Evolutionary conservation across 768 basidiomycete genomes (phyloP).

Genomic region (Exsudoporus frostii): DNA sequence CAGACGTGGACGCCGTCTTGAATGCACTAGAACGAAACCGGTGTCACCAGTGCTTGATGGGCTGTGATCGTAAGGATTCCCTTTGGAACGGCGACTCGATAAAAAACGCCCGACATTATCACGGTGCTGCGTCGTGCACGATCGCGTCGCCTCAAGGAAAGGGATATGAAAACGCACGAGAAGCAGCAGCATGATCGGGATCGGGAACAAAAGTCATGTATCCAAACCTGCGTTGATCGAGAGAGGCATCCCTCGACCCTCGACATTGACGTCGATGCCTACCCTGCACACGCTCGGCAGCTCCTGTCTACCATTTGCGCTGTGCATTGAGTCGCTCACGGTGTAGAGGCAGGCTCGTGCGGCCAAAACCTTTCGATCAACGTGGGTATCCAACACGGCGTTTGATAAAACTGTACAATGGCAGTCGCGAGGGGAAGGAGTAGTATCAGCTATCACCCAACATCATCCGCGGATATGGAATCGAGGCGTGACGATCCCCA

Average conservation of each 20-base stretch:
- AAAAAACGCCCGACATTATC: neutral
- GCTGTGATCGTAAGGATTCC: neutral
- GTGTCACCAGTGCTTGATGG: neutral
- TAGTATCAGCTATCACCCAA: neutral
- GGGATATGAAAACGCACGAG: neutral
- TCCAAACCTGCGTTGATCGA: constrained; percentile 4
- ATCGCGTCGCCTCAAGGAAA: neutral
- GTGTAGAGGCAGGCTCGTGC: neutral
- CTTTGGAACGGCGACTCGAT: constrained; percentile 9
- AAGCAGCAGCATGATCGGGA: neutral
- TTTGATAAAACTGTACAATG: neutral
- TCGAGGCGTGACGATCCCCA: neutral
- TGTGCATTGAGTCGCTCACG: neutral
- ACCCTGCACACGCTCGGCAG: constrained; percentile 1
- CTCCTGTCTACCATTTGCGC: neutral
- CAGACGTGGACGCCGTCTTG: neutral
- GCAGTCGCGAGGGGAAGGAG: neutral
- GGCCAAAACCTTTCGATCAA: neutral
- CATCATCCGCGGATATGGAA: neutral
- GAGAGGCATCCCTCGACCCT: constrained; percentile 9
- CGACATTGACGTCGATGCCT: constrained; percentile 1
- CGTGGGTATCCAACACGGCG: neutral
- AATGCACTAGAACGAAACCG: neutral
- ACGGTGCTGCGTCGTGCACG: neutral
- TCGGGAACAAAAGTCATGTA: constrained; percentile 1